Conservation (phyloP, 331 rosid genomes). For the Erythrophleum ivorense region DNA sequence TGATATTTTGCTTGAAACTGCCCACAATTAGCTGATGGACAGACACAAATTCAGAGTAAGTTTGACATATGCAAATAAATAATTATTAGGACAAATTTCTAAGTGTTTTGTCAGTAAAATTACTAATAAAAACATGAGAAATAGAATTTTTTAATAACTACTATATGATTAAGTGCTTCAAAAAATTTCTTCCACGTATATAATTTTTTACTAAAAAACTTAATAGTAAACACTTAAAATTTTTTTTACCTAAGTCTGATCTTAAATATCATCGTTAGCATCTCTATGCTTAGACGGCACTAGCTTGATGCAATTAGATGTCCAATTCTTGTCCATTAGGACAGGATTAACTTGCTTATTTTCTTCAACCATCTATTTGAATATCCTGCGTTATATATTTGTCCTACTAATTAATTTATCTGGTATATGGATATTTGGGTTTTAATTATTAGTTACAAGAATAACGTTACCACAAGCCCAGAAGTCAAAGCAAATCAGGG, state of each 20-base stretch:
- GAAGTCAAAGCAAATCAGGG: not conserved
- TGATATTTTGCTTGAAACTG: conserved; percentile 40
- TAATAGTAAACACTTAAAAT: no score
- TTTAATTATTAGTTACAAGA: not conserved
- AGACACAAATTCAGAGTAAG: not conserved
- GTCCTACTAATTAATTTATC: not conserved
- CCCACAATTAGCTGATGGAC: conserved; percentile 44
- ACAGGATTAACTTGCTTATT: no score
- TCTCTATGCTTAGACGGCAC: not conserved
- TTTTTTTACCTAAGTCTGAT: no score
- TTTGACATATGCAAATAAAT: not conserved
- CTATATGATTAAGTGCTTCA: no score
- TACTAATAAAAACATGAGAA: no score
- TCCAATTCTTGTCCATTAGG: not conserved
- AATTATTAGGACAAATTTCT: not conserved
- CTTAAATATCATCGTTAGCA: not conserved
- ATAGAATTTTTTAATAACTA: no score
- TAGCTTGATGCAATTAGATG: not conserved
- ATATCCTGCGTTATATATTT: not conserved
- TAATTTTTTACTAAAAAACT: not conserved
- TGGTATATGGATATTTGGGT: not conserved
- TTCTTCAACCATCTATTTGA: not conserved
- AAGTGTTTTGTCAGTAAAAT: not conserved
- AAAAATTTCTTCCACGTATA: no score
- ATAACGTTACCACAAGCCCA: not conserved